Percentiles rank a stretch among this genome's conserved stretches.
Evolutionary conservation across 192 early-diverging fungal species (phyloP).

Genomic region (Entomortierella chlamydospora): DNA sequence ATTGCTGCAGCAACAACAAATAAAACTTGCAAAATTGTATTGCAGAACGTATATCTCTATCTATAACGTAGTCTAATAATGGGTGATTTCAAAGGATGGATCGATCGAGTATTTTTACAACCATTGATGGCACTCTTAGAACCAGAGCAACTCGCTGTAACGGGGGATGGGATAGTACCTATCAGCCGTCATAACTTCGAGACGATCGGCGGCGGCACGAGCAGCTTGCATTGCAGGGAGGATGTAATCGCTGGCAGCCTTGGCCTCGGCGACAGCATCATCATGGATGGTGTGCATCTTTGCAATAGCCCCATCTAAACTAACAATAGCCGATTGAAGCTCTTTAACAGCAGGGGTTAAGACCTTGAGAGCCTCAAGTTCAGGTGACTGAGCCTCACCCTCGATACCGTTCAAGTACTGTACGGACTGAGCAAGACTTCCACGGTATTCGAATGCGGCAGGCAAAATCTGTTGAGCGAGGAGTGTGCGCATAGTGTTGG

Average conservation of each 20-base stretch:
- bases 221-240: slow-evolving; percentile 78
- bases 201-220: slow-evolving; percentile 74
- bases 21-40: not conserved
- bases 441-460: slow-evolving; percentile 88
- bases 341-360: slow-evolving; percentile 70
- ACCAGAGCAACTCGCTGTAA: slow-evolving; percentile 90
- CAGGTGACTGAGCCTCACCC: slow-evolving; percentile 66
- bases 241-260: slow-evolving; percentile 69
- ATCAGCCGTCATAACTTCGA: slow-evolving; percentile 89
- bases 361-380: slow-evolving; percentile 75
- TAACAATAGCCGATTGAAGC: slow-evolving; percentile 66
- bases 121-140: slow-evolving; percentile 18
- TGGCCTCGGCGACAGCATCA: slow-evolving; percentile 73
- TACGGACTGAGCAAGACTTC: slow-evolving; percentile 86
- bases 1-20: too few relatives aligned
- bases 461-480: slow-evolving; percentile 89
- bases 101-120: not conserved
- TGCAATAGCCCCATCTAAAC: slow-evolving; percentile 67
- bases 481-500: slow-evolving; percentile 87
- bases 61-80: too few relatives aligned
- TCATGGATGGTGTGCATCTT: slow-evolving; percentile 69
- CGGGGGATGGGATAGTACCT: slow-evolving; percentile 98
- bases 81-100: too few relatives aligned
- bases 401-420: slow-evolving; percentile 73
- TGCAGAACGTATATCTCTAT: too few relatives aligned